Evolutionary conservation across 345 rosid species (phyloP), one percentile per base, ranked within the genome.

Genomic region (Limnanthes douglasii): DNA sequence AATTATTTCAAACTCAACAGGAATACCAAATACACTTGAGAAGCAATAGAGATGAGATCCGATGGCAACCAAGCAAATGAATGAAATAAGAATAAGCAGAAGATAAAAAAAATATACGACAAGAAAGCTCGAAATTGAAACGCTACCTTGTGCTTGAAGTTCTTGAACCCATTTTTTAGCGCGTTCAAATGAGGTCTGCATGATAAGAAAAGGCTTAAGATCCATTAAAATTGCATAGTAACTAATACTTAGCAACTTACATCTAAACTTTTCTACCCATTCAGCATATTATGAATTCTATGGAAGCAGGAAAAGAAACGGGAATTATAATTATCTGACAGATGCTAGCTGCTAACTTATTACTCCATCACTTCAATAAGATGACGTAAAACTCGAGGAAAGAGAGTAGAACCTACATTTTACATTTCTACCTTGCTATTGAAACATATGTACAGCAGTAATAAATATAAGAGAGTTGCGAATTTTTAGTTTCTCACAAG

Each of bases 91-190:
- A 18, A 13, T 22, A 31, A 38, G 6, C 27, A 20, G 6, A 20
- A 8, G 22, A 38, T 15, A 15, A 25, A 21, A 21, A 11, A 42
- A 5, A 4, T n/a, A 38, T 39, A 11, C 7, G 21, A 10, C 6
- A 43, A 20, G 10, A 21, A 31, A 54, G 33, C 37, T 29, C 9
- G 10, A 39, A 37, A 20, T 4, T 12, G 21, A 39, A 21, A 13
- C 7, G 61, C 21, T 77, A 88, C 95, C 98, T 73, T 90, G 95
- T 44, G 86, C 68, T 37, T 66, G 95, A 53, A 90, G 92, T 59
- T 88, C 95, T 64, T 88, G 93, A 38, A 84, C 94, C 94, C 98
- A 88, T 67, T 83, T 84, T 56, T 79, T 80, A 2, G 98, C 98
- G 47, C 82, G 70, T 45, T 84, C 98, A 68, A 90, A 90, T 23